Evolutionary conservation across 306 rosid species (phyloP).

Genomic region (Castanospermum australe): DNA sequence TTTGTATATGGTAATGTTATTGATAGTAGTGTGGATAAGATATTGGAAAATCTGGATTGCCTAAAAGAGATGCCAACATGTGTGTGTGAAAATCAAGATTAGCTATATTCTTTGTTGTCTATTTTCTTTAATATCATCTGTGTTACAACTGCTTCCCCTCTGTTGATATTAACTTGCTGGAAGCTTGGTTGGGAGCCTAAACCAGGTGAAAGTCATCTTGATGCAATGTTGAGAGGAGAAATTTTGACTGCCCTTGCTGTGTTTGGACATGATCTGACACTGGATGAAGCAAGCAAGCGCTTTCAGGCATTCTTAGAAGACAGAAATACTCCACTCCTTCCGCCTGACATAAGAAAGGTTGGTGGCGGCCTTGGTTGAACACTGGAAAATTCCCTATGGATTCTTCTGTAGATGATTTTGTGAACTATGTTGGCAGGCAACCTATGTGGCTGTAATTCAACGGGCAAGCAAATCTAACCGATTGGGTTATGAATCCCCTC

Average conservation of each 20-base stretch:
- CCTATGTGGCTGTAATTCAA: conserved; percentile 80
- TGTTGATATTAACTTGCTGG: conserved; percentile 47
- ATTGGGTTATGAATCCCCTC: conserved; percentile 68
- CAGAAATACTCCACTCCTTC: conserved; percentile 80
- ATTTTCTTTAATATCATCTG: conserved; percentile 41
- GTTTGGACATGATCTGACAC: conserved; percentile 72
- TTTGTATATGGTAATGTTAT: background rate
- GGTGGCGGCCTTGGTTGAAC: conserved; percentile 23
- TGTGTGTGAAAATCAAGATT: background rate
- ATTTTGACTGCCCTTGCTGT: conserved; percentile 74
- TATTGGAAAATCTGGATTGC: background rate
- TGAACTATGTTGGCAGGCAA: conserved; percentile 64
- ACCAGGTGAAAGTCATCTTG: conserved; percentile 54
- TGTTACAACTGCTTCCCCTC: background rate
- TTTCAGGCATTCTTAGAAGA: conserved; percentile 72
- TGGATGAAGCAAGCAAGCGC: conserved; percentile 78
- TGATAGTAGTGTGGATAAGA: background rate
- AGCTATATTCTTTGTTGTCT: conserved; percentile 36
- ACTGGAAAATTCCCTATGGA: background rate
- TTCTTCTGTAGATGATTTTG: conserved; percentile 28
- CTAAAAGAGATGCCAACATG: conserved; percentile 28
- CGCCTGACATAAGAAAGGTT: conserved; percentile 91
- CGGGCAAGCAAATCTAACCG: conserved; percentile 55
- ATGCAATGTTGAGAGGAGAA: conserved; percentile 96
- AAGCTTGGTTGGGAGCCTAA: conserved; percentile 96